Evolutionary conservation across 345 rosid genomes (phyloP), one percentile per base, ranked within the genome.

Genomic region (Arabis hirsuta): DNA sequence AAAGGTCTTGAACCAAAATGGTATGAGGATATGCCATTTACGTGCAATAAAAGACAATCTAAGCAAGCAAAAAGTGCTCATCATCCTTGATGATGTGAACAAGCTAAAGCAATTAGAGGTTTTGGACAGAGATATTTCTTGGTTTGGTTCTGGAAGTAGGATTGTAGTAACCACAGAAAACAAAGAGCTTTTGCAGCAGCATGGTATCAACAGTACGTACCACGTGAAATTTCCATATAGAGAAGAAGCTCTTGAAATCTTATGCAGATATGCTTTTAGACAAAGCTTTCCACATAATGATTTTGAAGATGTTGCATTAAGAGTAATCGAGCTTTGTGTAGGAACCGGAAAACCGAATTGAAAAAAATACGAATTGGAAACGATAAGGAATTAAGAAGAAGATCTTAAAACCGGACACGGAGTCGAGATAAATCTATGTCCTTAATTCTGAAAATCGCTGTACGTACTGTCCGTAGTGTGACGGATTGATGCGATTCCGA

Each of bases 121-220:
- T 0, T 65, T 65, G 9, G 34, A 59, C 0, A 20, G 12, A 0
- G 36, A 48, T 0, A 3, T 1, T 22, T 0, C 5, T 0, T 65
- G 58, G 57, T 65, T 65, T 38, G 70, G 70, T 38, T 13, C 27
- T 50, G 59, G 70, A 20, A 65, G 70, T 51, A 66, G 71, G 26
- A 41, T 66, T 27, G 5, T 66, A 6, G 26, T 67, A 1, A 67
- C 51, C 3, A 67, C 71, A 14, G 50, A 67, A 41, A 52, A 53
- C 31, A 53, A 26, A 67, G 41, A 53, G 9, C 50, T 67, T 52
- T 4, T 64, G 46, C 13, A 48, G 19, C 45, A 32, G 48, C 57
- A 34, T 48, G 45, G 19, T 6, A 48, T 48, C 10, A 0, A 10
- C 0, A 5, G 24, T 13, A 53, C 1, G 0, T 67, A 67, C 61